Base-by-base conservation (phyloP, 352 stramenopile genomes). In the Globisporangium viniferum region DNA sequence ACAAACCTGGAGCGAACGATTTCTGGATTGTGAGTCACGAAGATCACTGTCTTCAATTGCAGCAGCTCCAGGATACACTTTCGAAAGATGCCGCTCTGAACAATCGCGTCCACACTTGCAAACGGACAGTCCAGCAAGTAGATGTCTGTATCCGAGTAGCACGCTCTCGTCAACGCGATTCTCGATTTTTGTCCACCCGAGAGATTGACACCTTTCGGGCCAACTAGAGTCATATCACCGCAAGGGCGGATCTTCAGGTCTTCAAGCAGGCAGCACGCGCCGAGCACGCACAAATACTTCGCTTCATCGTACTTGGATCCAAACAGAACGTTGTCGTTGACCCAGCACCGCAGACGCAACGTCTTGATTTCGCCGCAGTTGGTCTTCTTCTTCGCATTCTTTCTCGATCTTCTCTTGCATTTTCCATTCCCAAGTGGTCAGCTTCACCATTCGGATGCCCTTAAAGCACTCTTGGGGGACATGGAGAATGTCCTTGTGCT, bases 241-340 rank as follows among this genome's bases (percentile, higher is more conserved):
- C 85, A 66, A 6, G 78, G 79, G 31, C 92, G 69, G 51, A 73
- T 67, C 10, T 12, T 44, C 36, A 78, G 7, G 29, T 78, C 73
- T 1, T 62, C 56, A 3, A 58, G 22, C 27, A 78, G 39, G 35
- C 56, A 63, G 27, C 73, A 78, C 10, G 73, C 69, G n/a, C 71
- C 69, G 15, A 78, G 46, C 4, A 76, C 63, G 9, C 59, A 63
- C 6, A 14, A 5, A 59, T 94, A 96, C 27, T 75, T 79, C 33
- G 68, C 72, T 51, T 90, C 67, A 44, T 96, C 79, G 31, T 78
- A 89, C n/a, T 72, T 69, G n/a, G 76, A 69, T 22, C 89, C 87
- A 71, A 97, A 97, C 4, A 96, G 65, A 67, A 97, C 95, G 71
- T 97, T 97, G 20, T 95, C 84, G 12, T 76, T 68, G 18, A 97